These are phyloP conservation scores for Scedosporium minutisporum DNA, from an alignment of 2,329 filamentous ascomycete genomes.

Conservation along the genomic window DNA sequence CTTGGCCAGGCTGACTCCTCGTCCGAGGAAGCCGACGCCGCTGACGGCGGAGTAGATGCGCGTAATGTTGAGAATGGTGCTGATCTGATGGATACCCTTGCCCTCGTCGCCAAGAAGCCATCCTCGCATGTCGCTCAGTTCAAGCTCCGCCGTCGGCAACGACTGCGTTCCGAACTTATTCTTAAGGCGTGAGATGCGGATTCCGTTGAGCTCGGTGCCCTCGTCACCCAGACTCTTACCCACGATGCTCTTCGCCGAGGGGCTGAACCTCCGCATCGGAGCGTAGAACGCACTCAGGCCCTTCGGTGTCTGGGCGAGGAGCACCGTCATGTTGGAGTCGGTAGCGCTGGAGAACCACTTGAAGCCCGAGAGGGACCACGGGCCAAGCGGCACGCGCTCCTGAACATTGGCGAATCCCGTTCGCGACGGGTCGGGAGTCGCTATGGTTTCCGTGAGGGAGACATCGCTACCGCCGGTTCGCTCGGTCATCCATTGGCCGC, in stretches of 20 bases:
- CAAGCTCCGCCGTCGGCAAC: conserved; percentile 64
- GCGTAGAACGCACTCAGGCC: conserved; percentile 54
- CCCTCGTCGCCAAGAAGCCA: conserved; percentile 60
- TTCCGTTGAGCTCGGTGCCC: conserved; percentile 49
- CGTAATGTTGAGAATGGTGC: conserved; percentile 58
- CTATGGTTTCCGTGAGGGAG: conserved; percentile 53
- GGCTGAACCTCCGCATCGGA: conserved; percentile 42
- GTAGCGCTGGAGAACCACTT: conserved; percentile 44
- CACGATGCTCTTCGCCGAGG: conserved; percentile 19
- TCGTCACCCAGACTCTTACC: conserved; percentile 8
- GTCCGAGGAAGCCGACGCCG: conserved; percentile 41
- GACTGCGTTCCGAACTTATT: conserved; percentile 62
- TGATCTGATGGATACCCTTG: conserved; percentile 57
- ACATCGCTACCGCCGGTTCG: conserved; percentile 61
- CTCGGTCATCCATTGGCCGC: conserved; percentile 72
- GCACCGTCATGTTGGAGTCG: conserved; percentile 40
- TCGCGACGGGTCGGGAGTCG: conserved; percentile 19
- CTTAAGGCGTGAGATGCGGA: conserved; percentile 60
- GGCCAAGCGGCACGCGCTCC: conserved; percentile 46
- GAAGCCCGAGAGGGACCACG: conserved; percentile 55
- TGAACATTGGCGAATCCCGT: conserved; percentile 52
- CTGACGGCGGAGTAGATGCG: conserved; percentile 47
- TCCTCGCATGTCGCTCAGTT: conserved; percentile 50
- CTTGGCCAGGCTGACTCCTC: conserved; percentile 46
- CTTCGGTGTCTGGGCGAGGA: conserved; percentile 45